Evolutionary conservation across 352 stramenopile genomes (phyloP), one percentile per base, ranked within the genome.

Genomic region (Phytophthora fragariaefolia): DNA sequence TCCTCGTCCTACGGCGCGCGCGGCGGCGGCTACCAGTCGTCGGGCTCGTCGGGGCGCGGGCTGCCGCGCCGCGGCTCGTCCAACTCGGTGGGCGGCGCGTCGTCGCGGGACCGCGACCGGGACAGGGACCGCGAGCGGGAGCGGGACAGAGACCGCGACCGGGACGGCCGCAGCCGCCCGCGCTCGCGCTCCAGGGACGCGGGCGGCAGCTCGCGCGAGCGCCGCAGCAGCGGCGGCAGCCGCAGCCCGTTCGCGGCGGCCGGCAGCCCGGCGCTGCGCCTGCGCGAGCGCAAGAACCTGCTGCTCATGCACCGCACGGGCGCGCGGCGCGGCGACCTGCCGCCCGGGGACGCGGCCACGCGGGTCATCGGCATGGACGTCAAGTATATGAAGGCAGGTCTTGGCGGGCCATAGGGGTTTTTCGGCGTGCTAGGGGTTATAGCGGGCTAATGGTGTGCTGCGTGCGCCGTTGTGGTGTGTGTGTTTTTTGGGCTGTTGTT

Each of bases 341-440:
- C 85, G 20, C 71, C 74, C 0, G 50, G 63, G 0, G 85, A 92
- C n/a, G 63, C 78, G 8, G 87, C 87, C 3, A 60, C 76, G 23
- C 76, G 82, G 12, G 73, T 92, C 15, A 74, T 92, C 23, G 87
- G 87, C 13, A 74, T 95, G 49, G 85, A 95, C 53, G 69, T 64
- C 2, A 79, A 77, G 46, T 95, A 84, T 62, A 85, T 93, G 71
- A 92, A 91, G 84, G 86, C 91, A 62, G 15, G 52, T n/a, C n/a
- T n/a, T 34, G 43, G 9, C 9, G 8, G 22, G 20, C 38, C 13
- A 28, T 49, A 36, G 64, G 17, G 32, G 46, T 34, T 50, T 48
- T n/a, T n/a, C n/a, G n/a, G n/a, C n/a, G n/a, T n/a, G n/a, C n/a
- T n/a, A n/a, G n/a, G n/a, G n/a, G n/a, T n/a, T n/a, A n/a, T n/a